Evolutionary conservation across 345 rosid genomes (phyloP).

Genomic region (Durio zibethinus): DNA sequence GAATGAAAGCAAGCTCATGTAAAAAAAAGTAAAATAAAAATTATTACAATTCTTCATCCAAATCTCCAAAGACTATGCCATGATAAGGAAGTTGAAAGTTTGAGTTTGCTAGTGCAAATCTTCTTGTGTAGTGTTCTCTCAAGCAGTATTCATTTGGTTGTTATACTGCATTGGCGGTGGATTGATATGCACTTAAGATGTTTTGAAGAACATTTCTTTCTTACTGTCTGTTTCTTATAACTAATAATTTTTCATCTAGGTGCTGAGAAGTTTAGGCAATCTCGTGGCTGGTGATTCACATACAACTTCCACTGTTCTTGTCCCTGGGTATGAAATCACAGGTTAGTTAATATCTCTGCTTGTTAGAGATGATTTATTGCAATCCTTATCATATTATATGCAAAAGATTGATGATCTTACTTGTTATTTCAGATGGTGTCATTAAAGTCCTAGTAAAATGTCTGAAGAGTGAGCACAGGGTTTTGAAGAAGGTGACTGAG

Average conservation of each 20-base stretch:
- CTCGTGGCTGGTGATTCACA: conserved; percentile 85
- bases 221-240: conserved; percentile 21
- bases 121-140: background rate
- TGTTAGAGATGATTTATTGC: conserved; percentile 12
- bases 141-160: background rate
- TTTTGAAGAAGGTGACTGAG: conserved; percentile 74
- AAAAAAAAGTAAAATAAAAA: background rate
- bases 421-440: conserved; percentile 48
- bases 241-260: conserved; percentile 37
- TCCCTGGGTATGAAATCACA: conserved; percentile 61
- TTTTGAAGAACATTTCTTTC: background rate
- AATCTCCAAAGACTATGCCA: background rate
- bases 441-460: conserved; percentile 71
- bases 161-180: background rate
- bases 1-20: background rate
- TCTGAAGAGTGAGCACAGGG: conserved; percentile 86
- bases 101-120: background rate
- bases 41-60: background rate
- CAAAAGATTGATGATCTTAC: conserved; percentile 17
- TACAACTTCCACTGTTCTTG: conserved; percentile 52
- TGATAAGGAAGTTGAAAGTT: background rate
- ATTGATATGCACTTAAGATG: background rate
- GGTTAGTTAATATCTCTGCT: conserved; percentile 39
- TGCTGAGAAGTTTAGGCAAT: conserved; percentile 86
- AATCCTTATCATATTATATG: conserved; percentile 10